Percentiles rank a stretch among this genome's conserved stretches.
phyloP scores from a whole-genome alignment of 768 basidiomycete genomes.

The Rubroboletus pulcherrimus region DNA sequence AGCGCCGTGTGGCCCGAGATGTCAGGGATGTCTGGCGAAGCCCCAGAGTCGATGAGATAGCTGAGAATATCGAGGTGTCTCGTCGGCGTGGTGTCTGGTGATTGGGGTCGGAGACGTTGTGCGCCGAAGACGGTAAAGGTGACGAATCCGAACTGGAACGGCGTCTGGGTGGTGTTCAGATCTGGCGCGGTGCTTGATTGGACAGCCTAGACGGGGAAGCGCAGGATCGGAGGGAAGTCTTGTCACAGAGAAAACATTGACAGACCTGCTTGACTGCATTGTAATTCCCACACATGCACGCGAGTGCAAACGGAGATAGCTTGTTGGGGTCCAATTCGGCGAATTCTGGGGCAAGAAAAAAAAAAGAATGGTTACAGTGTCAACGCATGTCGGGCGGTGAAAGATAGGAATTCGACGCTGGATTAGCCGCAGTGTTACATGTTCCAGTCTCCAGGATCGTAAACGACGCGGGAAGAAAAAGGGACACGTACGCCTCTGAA shows the following conservation, averaged over 20 bases:
- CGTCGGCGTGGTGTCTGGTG: conserved; percentile 8
- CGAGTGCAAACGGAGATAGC: conserved; percentile 22
- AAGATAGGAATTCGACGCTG: neutral
- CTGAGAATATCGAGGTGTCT: conserved; percentile 36
- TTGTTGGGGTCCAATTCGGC: conserved; percentile 13
- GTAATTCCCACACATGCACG: conserved; percentile 24
- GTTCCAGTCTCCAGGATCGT: neutral
- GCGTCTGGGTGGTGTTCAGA: conserved; percentile 39
- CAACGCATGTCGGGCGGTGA: neutral
- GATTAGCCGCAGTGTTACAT: neutral
- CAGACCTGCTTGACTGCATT: conserved; percentile 21
- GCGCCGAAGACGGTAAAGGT: conserved; percentile 40
- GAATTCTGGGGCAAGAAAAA: conserved; percentile 13
- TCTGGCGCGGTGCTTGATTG: conserved; percentile 34
- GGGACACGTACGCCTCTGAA: conserved; percentile 24
- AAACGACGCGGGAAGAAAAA: neutral
- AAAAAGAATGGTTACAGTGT: neutral
- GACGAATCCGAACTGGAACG: conserved; percentile 42
- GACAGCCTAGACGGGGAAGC: conserved; percentile 15
- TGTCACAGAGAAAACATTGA: neutral
- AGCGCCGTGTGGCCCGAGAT: conserved; percentile 49
- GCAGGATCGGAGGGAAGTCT: neutral
- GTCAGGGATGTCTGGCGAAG: conserved; percentile 40
- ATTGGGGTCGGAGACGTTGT: conserved; percentile 28
- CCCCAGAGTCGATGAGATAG: conserved; percentile 40